A percentile compares a stretch with the other conserved stretches of the same genome.
Evolutionary conservation across 2,329 filamentous ascomycete genomes (phyloP).

Genomic region (Scedosporium boydii): DNA sequence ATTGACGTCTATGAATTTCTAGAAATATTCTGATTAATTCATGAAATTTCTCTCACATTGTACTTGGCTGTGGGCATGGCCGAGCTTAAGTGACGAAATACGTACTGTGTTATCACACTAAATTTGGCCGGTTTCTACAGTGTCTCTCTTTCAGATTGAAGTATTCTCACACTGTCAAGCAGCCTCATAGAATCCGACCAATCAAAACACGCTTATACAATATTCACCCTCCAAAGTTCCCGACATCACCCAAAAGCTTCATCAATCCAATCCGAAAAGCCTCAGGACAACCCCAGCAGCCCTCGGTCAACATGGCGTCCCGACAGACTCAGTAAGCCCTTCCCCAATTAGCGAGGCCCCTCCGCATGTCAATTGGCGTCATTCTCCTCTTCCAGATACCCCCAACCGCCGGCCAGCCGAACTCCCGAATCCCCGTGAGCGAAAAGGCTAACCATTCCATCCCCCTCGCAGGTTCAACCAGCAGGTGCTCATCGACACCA

Average conservation of each 20-base stretch:
- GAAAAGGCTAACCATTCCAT: slow-evolving; percentile 19
- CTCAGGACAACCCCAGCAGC: slow-evolving; percentile 8
- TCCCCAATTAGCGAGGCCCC: neutral
- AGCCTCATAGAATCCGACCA: neutral
- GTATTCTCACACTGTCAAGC: neutral
- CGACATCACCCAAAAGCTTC: slow-evolving; percentile 4
- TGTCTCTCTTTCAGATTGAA: neutral
- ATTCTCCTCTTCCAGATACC: neutral
- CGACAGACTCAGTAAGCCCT: slow-evolving; percentile 32
- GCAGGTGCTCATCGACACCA: slow-evolving; percentile 87
- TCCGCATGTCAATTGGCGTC: slow-evolving; percentile 9
- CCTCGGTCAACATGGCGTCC: slow-evolving; percentile 27
- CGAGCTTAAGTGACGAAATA: too few relatives aligned
- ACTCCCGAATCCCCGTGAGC: slow-evolving; percentile 1
- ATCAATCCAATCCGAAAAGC: neutral
- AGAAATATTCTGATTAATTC: too few relatives aligned
- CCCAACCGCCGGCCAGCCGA: neutral
- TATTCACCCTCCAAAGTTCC: neutral
- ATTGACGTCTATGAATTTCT: too few relatives aligned
- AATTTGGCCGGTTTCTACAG: neutral
- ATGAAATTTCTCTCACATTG: too few relatives aligned
- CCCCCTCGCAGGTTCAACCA: slow-evolving; percentile 70
- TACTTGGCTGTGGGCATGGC: too few relatives aligned
- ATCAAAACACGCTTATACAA: neutral
- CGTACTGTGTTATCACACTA: neutral